phyloP scores from a whole-genome alignment of 2,329 filamentous ascomycete species.

The Colletotrichum tropicale region DNA sequence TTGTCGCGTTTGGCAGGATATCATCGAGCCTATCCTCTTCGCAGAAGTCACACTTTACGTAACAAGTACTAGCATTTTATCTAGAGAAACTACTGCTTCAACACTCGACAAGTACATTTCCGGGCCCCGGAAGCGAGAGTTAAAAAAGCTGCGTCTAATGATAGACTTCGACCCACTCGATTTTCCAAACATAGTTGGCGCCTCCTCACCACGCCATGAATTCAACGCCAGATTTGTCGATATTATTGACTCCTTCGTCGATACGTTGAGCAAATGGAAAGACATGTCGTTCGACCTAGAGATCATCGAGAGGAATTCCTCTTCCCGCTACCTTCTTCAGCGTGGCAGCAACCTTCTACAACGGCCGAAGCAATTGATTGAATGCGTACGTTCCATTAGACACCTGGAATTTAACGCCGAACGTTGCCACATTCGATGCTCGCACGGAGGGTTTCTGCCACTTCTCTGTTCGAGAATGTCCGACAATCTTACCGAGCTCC shows the following conservation, averaged over 20 bases:
- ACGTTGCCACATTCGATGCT: rapidly evolving
- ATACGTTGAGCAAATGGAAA: background rate
- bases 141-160: background rate
- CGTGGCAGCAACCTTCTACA: background rate
- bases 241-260: background rate
- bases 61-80: background rate
- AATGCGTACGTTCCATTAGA: background rate
- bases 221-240: background rate
- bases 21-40: background rate
- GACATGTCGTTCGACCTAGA: background rate
- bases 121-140: background rate
- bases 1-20: background rate
- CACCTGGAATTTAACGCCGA: background rate
- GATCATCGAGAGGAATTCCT: background rate
- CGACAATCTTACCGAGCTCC: background rate
- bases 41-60: background rate
- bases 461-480: background rate
- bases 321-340: rapidly evolving
- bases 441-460: background rate
- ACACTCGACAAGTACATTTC: background rate
- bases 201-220: background rate
- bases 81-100: background rate
- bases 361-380: background rate
- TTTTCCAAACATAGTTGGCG: background rate
- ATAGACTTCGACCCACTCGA: background rate